A percentile compares a stretch with the other conserved stretches of the same genome.
Evolutionary conservation across 106 monocot genomes (phyloP).

Genomic region (Platanthera guangdongensis): DNA sequence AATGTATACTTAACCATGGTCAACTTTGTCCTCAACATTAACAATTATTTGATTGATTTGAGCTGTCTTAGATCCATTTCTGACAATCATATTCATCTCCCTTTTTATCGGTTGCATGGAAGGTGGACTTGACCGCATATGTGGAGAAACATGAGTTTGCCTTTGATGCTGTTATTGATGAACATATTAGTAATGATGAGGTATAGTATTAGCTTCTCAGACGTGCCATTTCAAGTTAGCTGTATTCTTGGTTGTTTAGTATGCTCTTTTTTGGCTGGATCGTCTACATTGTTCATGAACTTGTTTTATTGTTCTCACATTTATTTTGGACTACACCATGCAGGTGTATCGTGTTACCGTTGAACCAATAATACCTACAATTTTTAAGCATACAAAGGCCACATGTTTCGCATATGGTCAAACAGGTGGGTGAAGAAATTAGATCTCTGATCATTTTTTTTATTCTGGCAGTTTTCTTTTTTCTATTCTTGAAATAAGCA

Average conservation of each 20-base stretch:
- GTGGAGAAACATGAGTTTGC: conserved; percentile 82
- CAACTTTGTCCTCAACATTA: background rate
- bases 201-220: conserved; percentile 38
- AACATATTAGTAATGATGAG: conserved; percentile 82
- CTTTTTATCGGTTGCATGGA: background rate
- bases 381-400: conserved; percentile 81
- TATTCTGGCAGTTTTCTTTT: background rate
- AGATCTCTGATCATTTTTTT: background rate
- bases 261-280: background rate
- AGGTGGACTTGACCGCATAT: conserved; percentile 90
- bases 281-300: background rate
- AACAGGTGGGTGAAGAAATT: conserved; percentile 36
- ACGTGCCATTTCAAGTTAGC: background rate
- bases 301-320: background rate
- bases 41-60: background rate
- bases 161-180: conserved; percentile 82
- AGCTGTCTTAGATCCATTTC: conserved; percentile 3
- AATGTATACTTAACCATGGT: background rate
- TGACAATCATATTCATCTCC: background rate
- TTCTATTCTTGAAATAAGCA: background rate
- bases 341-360: conserved; percentile 90
- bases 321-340: background rate
- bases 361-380: conserved; percentile 81
- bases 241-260: background rate
- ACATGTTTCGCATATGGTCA: conserved; percentile 96